phyloP scores from a whole-genome alignment of 257 asterid species.

The Ballota nigra region DNA sequence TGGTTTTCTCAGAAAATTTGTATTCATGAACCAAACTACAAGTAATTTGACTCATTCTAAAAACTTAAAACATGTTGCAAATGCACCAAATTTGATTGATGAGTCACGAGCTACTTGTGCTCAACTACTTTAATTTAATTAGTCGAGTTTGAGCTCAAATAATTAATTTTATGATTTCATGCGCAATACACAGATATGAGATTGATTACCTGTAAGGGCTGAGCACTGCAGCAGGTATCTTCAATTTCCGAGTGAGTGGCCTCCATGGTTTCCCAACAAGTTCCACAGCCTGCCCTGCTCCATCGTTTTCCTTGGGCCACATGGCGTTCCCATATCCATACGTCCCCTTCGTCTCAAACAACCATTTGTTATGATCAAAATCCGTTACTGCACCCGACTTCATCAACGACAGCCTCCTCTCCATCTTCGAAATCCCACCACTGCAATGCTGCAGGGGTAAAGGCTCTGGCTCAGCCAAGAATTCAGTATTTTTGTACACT shows the following conservation, averaged over 20 bases:
- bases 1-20: no score
- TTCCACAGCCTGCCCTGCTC: conserved; percentile 47
- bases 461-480: conserved; percentile 49
- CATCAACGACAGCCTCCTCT: conserved; percentile 70
- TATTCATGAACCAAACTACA: no score
- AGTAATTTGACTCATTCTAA: no score
- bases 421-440: conserved; percentile 60
- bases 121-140: no score
- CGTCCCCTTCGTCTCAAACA: no score
- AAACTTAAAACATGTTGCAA: not conserved
- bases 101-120: no score
- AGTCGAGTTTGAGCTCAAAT: no score
- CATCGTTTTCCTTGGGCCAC: conserved; percentile 62
- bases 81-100: not conserved
- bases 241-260: conserved; percentile 76
- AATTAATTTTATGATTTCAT: no score
- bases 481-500: conserved; percentile 55
- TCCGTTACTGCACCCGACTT: conserved; percentile 61
- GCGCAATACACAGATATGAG: no score
- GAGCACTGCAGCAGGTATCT: conserved; percentile 63
- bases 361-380: conserved; percentile 77
- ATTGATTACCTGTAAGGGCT: conserved; percentile 78
- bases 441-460: no score
- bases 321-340: no score
- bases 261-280: conserved; percentile 75